phyloP scores from a whole-genome alignment of 1,284 basidiomycete genomes.

The Boletus nobilissimus region DNA sequence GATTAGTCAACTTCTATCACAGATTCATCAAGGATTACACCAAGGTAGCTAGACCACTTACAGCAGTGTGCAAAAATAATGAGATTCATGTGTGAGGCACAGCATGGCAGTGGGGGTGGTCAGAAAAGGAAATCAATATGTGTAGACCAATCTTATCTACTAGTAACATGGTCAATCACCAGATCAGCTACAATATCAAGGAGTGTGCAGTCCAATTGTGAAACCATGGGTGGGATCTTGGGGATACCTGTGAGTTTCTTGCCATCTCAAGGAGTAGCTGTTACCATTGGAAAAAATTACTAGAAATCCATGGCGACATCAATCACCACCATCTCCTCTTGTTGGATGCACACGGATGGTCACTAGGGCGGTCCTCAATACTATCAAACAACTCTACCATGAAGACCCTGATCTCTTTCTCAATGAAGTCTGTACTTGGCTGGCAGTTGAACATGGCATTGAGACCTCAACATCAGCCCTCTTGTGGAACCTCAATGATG shows the following conservation, averaged over 20 bases:
- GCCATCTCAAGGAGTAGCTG: no score
- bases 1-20: no score
- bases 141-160: not conserved
- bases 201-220: not conserved
- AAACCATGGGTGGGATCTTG: no score
- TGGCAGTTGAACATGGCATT: not conserved
- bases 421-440: not conserved
- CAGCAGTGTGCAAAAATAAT: not conserved
- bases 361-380: not conserved
- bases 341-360: not conserved
- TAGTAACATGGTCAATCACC: not conserved
- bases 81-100: not conserved
- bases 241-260: no score
- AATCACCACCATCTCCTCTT: no score
- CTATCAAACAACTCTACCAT: not conserved
- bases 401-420: conserved; percentile 12
- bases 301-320: no score
- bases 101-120: not conserved
- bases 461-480: not conserved
- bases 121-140: not conserved
- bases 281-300: no score
- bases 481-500: not conserved
- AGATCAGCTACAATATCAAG: not conserved
- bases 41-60: no score
- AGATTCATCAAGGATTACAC: no score